Base-by-base conservation (phyloP, 345 rosid genomes). In the Brassica nigra region DNA sequence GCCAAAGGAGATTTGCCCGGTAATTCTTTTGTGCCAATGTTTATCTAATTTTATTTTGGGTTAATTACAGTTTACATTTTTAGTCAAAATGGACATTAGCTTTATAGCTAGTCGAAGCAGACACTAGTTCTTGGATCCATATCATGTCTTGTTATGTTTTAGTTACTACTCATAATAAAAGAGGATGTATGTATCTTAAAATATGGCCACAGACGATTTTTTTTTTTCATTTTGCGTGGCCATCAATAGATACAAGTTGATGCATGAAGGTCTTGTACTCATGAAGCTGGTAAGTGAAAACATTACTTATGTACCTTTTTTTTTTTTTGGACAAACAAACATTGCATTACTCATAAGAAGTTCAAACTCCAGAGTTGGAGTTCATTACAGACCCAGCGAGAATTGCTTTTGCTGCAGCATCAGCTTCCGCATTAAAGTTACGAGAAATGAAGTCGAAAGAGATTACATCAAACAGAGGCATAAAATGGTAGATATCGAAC, bases 1-100 rank as follows among this genome's bases (percentile, higher is more conserved):
- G 80, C 74, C 74, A 68, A 68, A 59, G 74, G 74, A 39, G 80
- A 76, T 76, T 68, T 76, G 74, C 62, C 68, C 80, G 33, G 74
- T 76, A 68, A 76, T 29, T 76, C 59, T 58, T 36, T 58, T 39
- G 74, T 23, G 27, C 36, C 68, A 68, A 44, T 58, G 34, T 42
- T 66, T 29, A 39, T 11, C 1, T 7, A 37, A 5, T 4, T 66
- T 65, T 5, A 0, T 33, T 75, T 16, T 30, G 14, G 33, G 47
- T 7, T 64, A 30, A 11, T 12, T 52, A n/a, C 57, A n/a, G n/a
- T 52, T 52, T 11, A 29, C 2, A 14, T 8, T 59, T 59, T 59
- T 10, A 59, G 58, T 14, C 10, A 6, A 73, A 8, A 16, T 8
- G 36, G 3, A 36, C 49, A 54, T 30, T 30, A 57, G 27, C 15